Conservation (phyloP, 805 yeast species). For the Wickerhamiella slavikovae region DNA sequence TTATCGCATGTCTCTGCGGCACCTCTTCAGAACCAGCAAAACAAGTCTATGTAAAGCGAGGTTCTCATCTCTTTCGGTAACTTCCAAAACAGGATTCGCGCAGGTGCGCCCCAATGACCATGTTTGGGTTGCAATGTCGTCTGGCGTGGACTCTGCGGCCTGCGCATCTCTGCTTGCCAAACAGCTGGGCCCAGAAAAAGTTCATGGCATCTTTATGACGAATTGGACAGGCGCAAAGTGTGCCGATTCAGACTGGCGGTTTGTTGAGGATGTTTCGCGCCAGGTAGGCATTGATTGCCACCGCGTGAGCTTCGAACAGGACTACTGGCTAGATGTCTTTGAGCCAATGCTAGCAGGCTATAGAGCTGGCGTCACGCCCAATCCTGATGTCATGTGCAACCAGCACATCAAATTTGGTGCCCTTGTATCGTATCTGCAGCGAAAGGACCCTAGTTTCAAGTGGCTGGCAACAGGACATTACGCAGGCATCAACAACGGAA, state of each 20-base stretch:
- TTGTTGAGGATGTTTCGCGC: conserved; percentile 44
- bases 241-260: conserved; percentile 76
- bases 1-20: no score
- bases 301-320: conserved; percentile 66
- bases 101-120: conserved; percentile 25
- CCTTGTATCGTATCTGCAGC: conserved; percentile 24
- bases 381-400: conserved; percentile 86
- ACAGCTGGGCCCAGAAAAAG: conserved; percentile 28
- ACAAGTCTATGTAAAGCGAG: no score
- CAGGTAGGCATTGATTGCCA: conserved; percentile 48
- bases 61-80: no score
- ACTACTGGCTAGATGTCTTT: conserved; percentile 85
- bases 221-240: conserved; percentile 63
- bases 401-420: conserved; percentile 71
- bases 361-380: conserved; percentile 62
- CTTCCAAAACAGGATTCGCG: no score
- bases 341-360: conserved; percentile 75
- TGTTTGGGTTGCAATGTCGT: conserved; percentile 77
- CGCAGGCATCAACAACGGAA: conserved; percentile 15
- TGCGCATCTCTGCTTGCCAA: conserved; percentile 48
- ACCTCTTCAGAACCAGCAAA: no score
- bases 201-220: conserved; percentile 76
- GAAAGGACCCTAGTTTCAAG: conserved; percentile 19
- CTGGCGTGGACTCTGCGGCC: conserved; percentile 91
- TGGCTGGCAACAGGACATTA: conserved; percentile 69